Percentiles rank a stretch among this genome's conserved stretches.
Evolutionary conservation across 2,329 filamentous ascomycete genomes (phyloP).

Genomic region (Claviceps quebecensis): DNA sequence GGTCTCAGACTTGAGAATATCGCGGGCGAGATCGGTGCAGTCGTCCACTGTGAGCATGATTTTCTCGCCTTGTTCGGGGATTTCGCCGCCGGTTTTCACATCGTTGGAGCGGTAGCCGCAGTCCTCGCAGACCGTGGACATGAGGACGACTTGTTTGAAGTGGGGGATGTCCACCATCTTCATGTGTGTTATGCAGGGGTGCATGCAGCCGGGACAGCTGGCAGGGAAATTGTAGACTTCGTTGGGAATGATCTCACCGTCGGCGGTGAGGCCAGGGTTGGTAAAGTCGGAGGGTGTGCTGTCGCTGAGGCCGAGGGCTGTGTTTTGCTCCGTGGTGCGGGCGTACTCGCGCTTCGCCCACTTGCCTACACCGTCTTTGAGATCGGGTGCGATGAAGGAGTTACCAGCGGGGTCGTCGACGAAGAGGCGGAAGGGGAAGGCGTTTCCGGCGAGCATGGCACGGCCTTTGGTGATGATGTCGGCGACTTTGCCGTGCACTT

Average conservation of each 20-base stretch:
- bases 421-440: slow-evolving; percentile 76
- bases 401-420: slow-evolving; percentile 90
- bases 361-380: slow-evolving; percentile 68
- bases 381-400: slow-evolving; percentile 86
- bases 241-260: slow-evolving; percentile 79
- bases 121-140: slow-evolving; percentile 82
- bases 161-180: slow-evolving; percentile 97
- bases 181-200: slow-evolving; percentile 83
- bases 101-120: slow-evolving; percentile 95
- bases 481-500: slow-evolving; percentile 64
- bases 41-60: slow-evolving; percentile 64
- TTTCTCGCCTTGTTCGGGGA: slow-evolving; percentile 72
- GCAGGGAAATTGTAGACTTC: slow-evolving; percentile 89
- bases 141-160: slow-evolving; percentile 94
- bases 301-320: slow-evolving; percentile 61
- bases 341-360: slow-evolving; percentile 77
- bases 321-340: slow-evolving; percentile 76
- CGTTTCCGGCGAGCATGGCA: slow-evolving; percentile 62
- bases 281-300: slow-evolving; percentile 38
- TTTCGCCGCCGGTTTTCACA: slow-evolving; percentile 90
- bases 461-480: slow-evolving; percentile 60
- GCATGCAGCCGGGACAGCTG: slow-evolving; percentile 80
- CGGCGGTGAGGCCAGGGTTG: slow-evolving; percentile 34
- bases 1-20: slow-evolving; percentile 93
- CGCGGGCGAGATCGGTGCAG: slow-evolving; percentile 64